Evolutionary conservation across 179 eudicot species (phyloP).

Genomic region (Beta corolliflora): DNA sequence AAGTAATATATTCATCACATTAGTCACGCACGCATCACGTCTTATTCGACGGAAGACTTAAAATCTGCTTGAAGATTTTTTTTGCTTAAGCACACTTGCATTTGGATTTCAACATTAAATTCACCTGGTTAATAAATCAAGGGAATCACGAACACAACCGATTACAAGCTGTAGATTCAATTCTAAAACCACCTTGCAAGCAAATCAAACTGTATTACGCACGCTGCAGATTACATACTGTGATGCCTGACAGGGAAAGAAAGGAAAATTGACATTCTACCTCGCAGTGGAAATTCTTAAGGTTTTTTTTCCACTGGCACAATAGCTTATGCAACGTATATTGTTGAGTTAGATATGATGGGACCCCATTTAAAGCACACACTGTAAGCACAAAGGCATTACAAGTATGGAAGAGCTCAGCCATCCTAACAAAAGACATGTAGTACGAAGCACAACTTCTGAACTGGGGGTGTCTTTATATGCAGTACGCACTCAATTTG

Average conservation of each 20-base stretch:
- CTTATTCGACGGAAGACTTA: no score
- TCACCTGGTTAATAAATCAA: background rate
- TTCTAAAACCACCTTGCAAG: background rate
- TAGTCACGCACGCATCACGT: no score
- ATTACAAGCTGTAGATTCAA: background rate
- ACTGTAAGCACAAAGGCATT: background rate
- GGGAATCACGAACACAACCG: background rate
- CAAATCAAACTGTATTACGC: background rate
- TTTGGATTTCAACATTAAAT: no score
- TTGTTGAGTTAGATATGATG: background rate
- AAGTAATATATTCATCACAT: no score
- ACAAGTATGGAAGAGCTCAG: conserved; percentile 4
- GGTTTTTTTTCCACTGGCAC: conserved; percentile 4
- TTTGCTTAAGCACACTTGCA: no score
- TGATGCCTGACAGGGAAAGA: background rate
- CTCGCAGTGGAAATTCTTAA: conserved; percentile 2
- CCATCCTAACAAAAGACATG: background rate
- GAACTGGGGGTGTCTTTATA: background rate
- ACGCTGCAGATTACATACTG: background rate
- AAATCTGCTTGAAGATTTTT: no score
- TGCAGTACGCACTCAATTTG: background rate
- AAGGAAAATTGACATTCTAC: background rate
- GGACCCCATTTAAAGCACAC: background rate
- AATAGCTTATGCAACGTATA: conserved; percentile 21
- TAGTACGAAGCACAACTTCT: background rate